A percentile compares a stretch with the other conserved stretches of the same genome.
These are phyloP conservation scores for Haplosporangium sp. DNA, from an alignment of 371 early-diverging fungal genomes.

Conservation along the genomic window DNA sequence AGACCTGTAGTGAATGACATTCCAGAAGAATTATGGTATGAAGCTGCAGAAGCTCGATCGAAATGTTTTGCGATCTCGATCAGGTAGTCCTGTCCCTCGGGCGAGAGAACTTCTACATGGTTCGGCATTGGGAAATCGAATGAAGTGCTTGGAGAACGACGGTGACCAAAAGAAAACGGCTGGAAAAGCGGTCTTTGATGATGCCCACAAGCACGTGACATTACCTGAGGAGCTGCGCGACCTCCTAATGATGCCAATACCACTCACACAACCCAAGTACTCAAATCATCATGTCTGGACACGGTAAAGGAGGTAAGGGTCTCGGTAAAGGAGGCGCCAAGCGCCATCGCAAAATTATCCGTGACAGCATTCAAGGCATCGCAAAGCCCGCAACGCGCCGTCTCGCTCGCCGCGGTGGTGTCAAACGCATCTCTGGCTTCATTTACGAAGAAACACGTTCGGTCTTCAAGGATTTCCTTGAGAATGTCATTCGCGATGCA, in stretches of 20 bases:
- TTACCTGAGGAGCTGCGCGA: too few relatives aligned
- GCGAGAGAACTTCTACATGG: conserved; percentile 36
- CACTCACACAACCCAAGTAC: background rate
- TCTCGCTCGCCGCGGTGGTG: conserved; percentile 99
- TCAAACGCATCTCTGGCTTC: conserved; percentile 99
- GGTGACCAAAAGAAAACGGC: too few relatives aligned
- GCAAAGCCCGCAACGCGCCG: conserved; percentile 99
- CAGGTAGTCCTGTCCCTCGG: conserved; percentile 39
- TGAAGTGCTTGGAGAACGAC: background rate
- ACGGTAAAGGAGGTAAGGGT: conserved; percentile 99
- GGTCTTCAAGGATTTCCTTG: conserved; percentile 97
- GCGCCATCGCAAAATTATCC: conserved; percentile 99
- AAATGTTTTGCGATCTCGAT: conserved; percentile 44
- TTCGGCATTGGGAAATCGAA: conserved; percentile 19
- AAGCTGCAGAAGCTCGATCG: conserved; percentile 9
- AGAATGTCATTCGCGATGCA: conserved; percentile 97
- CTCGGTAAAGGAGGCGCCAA: conserved; percentile 98
- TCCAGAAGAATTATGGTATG: conserved; percentile 36
- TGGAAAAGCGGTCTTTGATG: background rate
- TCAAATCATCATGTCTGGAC: conserved; percentile 80
- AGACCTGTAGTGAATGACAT: conserved; percentile 69
- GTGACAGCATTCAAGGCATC: conserved; percentile 99
- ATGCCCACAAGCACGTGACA: background rate
- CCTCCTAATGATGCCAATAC: background rate
- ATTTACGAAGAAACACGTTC: conserved; percentile 99